These are phyloP conservation scores for Phytophthora pluvialis DNA, from an alignment of 352 stramenopile genomes.

Conservation along the genomic window DNA sequence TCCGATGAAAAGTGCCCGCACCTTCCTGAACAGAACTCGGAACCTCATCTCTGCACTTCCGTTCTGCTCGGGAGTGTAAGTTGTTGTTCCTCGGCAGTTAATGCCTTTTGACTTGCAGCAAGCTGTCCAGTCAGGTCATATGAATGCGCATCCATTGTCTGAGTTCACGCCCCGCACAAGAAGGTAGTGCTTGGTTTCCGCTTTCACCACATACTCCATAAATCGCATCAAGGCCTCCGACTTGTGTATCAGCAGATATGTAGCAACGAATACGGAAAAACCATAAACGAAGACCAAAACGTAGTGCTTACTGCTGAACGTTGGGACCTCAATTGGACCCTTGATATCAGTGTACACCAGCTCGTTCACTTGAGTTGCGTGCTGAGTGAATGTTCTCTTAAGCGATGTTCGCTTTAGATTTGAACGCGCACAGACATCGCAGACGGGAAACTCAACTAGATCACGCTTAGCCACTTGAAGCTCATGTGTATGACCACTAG, in stretches of 20 bases:
- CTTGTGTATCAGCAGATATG: constrained; percentile 5
- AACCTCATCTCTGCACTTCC: constrained; percentile 13
- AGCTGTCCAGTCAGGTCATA: not conserved
- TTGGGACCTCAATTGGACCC: constrained; percentile 17
- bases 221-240: constrained; percentile 8
- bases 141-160: constrained; percentile 15
- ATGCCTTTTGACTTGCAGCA: constrained; percentile 10
- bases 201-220: constrained; percentile 15
- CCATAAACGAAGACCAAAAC: constrained; percentile 17
- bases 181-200: constrained; percentile 14
- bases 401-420: constrained; percentile 12
- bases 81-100: not conserved
- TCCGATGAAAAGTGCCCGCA: constrained; percentile 11
- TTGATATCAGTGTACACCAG: constrained; percentile 18
- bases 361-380: constrained; percentile 16
- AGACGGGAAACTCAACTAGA: constrained; percentile 1
- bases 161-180: constrained; percentile 1
- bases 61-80: constrained; percentile 19
- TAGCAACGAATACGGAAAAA: constrained; percentile 2
- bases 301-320: constrained; percentile 3
- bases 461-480: not conserved
- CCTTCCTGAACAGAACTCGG: constrained; percentile 20
- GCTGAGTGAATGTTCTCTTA: constrained; percentile 1
- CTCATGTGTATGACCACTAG: not conserved
- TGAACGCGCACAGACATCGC: constrained; percentile 11